phyloP scores from a whole-genome alignment of 805 yeast species.

The Kuraishia cidri region DNA sequence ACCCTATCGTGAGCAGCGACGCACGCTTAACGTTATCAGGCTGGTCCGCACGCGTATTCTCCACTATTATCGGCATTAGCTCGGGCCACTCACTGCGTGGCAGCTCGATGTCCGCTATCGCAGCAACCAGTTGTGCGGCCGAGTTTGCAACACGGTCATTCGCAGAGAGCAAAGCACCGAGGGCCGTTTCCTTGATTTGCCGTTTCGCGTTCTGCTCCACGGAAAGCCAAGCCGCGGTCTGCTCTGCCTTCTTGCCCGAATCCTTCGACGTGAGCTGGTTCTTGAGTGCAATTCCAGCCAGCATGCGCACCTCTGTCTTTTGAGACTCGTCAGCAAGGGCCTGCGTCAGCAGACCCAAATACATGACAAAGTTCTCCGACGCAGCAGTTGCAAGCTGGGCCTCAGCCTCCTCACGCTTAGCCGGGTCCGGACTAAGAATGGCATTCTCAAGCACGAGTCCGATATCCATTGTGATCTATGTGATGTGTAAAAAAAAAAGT shows the following conservation, averaged over 20 bases:
- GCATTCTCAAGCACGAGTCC: conserved; percentile 72
- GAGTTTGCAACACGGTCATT: conserved; percentile 77
- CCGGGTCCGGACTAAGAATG: conserved; percentile 57
- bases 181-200: conserved; percentile 57
- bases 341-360: conserved; percentile 58
- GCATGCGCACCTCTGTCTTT: conserved; percentile 76
- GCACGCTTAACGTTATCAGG: conserved; percentile 80
- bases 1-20: conserved; percentile 84
- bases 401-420: conserved; percentile 70
- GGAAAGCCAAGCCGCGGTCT: conserved; percentile 67
- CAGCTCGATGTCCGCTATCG: conserved; percentile 92
- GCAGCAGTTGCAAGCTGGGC: conserved; percentile 64
- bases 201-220: conserved; percentile 45
- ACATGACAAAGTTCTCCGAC: conserved; percentile 67
- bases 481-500: no score
- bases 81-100: conserved; percentile 87
- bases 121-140: conserved; percentile 91
- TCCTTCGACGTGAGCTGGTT: conserved; percentile 86
- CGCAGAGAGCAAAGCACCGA: conserved; percentile 54
- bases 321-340: conserved; percentile 59
- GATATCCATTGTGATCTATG: no score
- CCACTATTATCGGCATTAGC: conserved; percentile 74
- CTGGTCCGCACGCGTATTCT: conserved; percentile 73
- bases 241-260: conserved; percentile 41
- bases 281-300: conserved; percentile 84